These are phyloP conservation scores for Amanita pseudoporphyria DNA, from an alignment of 768 basidiomycete species.

Conservation along the genomic window DNA sequence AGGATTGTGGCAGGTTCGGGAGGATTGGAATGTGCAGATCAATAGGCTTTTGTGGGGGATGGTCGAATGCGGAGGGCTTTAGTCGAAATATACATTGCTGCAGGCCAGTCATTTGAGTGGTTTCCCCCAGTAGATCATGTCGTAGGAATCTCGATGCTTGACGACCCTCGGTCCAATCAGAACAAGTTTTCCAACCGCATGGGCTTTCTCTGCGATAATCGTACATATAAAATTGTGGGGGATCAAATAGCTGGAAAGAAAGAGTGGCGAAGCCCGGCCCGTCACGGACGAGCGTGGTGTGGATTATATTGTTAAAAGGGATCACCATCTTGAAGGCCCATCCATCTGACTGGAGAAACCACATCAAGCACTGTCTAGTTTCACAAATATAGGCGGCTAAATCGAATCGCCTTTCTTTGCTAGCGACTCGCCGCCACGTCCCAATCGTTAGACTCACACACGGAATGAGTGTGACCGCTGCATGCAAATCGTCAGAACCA, in stretches of 20 bases:
- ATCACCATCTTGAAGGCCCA: constrained; percentile 83
- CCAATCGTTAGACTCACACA: constrained; percentile 70
- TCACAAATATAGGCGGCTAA: constrained; percentile 73
- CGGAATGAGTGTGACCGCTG: constrained; percentile 69
- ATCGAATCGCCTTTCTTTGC: constrained; percentile 44
- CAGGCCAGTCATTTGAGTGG: constrained; percentile 48
- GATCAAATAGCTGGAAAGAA: constrained; percentile 52
- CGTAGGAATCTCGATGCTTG: constrained; percentile 57
- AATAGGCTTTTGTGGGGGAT: background rate
- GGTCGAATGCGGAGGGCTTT: background rate
- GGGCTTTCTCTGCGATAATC: constrained; percentile 22
- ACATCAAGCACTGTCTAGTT: constrained; percentile 51
- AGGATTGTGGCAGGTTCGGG: constrained; percentile 21
- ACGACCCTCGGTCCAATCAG: constrained; percentile 70
- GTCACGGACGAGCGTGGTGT: constrained; percentile 45
- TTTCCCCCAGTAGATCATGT: constrained; percentile 58
- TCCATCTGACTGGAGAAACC: constrained; percentile 71
- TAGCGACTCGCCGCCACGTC: constrained; percentile 67
- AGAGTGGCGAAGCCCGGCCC: constrained; percentile 49
- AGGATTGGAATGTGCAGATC: constrained; percentile 22
- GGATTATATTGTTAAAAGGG: constrained; percentile 52
- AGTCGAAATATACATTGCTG: constrained; percentile 36
- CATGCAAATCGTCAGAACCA: background rate
- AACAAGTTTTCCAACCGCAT: constrained; percentile 50
- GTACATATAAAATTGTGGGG: constrained; percentile 66